phyloP scores from a whole-genome alignment of 2,329 filamentous ascomycete genomes.

The Colletotrichum sp. region DNA sequence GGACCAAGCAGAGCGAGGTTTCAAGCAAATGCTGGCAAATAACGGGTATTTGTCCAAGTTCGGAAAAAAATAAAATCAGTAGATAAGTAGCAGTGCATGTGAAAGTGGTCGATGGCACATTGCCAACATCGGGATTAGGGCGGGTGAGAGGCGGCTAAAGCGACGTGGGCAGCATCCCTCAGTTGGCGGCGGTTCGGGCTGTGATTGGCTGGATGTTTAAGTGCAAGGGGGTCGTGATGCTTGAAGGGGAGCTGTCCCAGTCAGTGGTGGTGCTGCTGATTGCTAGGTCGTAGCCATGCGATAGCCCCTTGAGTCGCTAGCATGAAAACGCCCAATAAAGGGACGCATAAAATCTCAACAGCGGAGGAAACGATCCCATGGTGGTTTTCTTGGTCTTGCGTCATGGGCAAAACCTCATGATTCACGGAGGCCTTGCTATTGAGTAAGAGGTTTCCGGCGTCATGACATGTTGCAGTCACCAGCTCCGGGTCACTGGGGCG shows the following conservation, averaged over 20 bases:
- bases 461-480: conserved; percentile 5
- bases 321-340: background rate
- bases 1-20: background rate
- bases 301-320: background rate
- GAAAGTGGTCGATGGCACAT: background rate
- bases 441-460: background rate
- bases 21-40: background rate
- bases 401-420: conserved; percentile 7
- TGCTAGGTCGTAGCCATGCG: background rate
- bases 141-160: background rate
- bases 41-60: conserved; percentile 1
- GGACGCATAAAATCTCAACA: background rate
- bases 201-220: background rate
- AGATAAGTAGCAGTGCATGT: background rate
- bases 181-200: background rate
- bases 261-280: background rate
- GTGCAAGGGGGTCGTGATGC: conserved; percentile 16
- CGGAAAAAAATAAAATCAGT: background rate
- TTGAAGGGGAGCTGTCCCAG: background rate
- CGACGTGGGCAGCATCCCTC: background rate
- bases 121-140: conserved; percentile 6
- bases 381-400: background rate
- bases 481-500: conserved; percentile 14
- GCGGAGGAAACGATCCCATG: background rate
- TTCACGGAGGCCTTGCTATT: background rate